Evolutionary conservation across 805 yeast genomes (phyloP).

Genomic region (Komagataella ulmi): DNA sequence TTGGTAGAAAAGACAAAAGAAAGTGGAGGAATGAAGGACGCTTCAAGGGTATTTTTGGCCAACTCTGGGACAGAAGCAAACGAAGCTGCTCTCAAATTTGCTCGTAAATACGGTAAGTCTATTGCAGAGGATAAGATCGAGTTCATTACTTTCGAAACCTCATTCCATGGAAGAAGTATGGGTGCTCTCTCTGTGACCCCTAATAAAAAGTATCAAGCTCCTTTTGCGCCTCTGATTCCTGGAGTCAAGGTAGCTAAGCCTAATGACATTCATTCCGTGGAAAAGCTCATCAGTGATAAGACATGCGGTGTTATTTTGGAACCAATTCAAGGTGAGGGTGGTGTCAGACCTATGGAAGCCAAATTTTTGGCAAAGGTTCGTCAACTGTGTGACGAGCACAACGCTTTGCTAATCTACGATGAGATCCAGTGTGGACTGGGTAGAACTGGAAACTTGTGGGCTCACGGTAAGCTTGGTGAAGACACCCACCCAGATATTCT

Average conservation of each 20-base stretch:
- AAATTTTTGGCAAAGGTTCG: slow-evolving; percentile 59
- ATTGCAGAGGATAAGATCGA: slow-evolving; percentile 47
- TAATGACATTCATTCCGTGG: slow-evolving; percentile 46
- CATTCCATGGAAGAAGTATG: slow-evolving; percentile 93
- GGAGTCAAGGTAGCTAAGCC: slow-evolving; percentile 64
- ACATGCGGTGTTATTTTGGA: slow-evolving; percentile 91
- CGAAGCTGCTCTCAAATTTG: slow-evolving; percentile 48
- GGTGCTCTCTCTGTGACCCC: slow-evolving; percentile 91
- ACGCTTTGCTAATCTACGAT: slow-evolving; percentile 76
- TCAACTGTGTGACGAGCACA: slow-evolving; percentile 49
- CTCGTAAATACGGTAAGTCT: slow-evolving; percentile 65
- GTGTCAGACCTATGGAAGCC: slow-evolving; percentile 54
- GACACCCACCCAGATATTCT: slow-evolving; percentile 90
- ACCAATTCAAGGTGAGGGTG: slow-evolving; percentile 98
- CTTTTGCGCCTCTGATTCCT: slow-evolving; percentile 86
- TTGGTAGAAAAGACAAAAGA: slow-evolving; percentile 55
- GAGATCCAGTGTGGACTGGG: slow-evolving; percentile 97
- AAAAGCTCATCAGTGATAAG: slow-evolving; percentile 39
- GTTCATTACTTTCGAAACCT: slow-evolving; percentile 73
- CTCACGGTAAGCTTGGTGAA: slow-evolving; percentile 61
- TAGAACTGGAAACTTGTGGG: slow-evolving; percentile 88
- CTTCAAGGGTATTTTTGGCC: slow-evolving; percentile 56
- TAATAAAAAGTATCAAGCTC: slow-evolving; percentile 84
- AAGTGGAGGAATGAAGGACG: slow-evolving; percentile 72
- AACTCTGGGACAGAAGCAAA: slow-evolving; percentile 51